Conservation (phyloP, 75 land plant species). For the Gnetum montanum region DNA sequence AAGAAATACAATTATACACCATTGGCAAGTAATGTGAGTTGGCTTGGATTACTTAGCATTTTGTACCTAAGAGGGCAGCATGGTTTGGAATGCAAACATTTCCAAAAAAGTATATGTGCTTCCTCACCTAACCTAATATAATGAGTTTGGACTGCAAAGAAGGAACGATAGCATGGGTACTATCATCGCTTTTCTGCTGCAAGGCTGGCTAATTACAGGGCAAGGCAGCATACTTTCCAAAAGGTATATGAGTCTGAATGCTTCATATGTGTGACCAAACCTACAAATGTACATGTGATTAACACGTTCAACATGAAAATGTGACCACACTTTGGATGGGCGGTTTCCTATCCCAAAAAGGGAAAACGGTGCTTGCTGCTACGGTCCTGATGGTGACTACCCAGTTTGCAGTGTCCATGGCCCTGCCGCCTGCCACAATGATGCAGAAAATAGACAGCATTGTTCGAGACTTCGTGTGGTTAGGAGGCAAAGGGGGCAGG, state of each 20-base stretch:
- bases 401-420: no score
- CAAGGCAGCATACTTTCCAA: not conserved
- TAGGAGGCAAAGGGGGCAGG: no score
- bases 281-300: not conserved
- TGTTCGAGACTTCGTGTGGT: no score
- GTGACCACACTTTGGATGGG: no score
- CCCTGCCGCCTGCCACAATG: no score
- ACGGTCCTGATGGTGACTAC: no score
- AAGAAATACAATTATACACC: conserved; percentile 23
- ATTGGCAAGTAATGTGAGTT: conserved; percentile 13
- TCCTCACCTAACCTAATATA: no score
- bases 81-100: not conserved
- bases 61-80: not conserved
- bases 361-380: no score
- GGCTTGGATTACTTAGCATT: conserved; percentile 17
- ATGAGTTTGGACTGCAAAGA: not conserved
- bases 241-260: not conserved
- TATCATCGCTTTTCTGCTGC: not conserved
- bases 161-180: not conserved
- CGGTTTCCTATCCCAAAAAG: no score
- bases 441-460: no score
- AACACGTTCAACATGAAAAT: not conserved
- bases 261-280: not conserved
- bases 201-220: not conserved
- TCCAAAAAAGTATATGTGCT: not conserved